Evolutionary conservation across 805 yeast species (phyloP), one percentile per base, ranked within the genome.

Genomic region (Wickerhamiella azymoides): DNA sequence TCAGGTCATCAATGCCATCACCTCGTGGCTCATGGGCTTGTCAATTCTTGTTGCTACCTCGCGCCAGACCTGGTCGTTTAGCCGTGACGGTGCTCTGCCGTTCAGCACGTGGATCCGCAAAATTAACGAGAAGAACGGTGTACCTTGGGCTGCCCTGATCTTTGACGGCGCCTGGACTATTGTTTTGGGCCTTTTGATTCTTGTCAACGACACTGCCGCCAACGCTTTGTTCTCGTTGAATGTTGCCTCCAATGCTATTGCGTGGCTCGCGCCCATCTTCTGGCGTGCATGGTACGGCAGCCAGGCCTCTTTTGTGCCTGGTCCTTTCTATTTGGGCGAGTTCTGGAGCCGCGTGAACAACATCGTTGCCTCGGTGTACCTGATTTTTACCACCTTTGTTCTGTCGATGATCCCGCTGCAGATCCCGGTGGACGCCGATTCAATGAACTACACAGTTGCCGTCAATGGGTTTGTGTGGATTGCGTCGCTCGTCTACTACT

Each of bases 41-140:
- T 74, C 82, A 1, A 70, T 74, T 47, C 63, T 77, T 42, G 71
- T 77, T 40, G 84, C 84, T 7, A 71, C 74, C 7, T 77, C 83
- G 6, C 71, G 86, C 59, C 85, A 79, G 59, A 69, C 78, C 39
- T 80, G 81, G 76, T 84, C 85, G 1, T 78, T 80, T 58, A 76
- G 84, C 37, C 72, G 89, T 63, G 89, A 80, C 59, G 77, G 78
- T 54, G 86, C 85, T 11, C 67, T 80, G 47, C 88, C 88, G 7
- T 65, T 77, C 49, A 69, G 79, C 10, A 60, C 65, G 35, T 65
- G 65, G 56, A 69, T 80, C 50, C 74, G 77, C 52, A 70, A 65
- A 36, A 82, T 82, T 38, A 66, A 79, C 54, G 66, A 71, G 44
- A 66, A 57, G 43, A 63, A 75, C 30, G 66, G 72, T 13, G 82